Evolutionary conservation across 345 rosid species (phyloP), one percentile per base, ranked within the genome.

Genomic region (Eucalyptus polybractea): DNA sequence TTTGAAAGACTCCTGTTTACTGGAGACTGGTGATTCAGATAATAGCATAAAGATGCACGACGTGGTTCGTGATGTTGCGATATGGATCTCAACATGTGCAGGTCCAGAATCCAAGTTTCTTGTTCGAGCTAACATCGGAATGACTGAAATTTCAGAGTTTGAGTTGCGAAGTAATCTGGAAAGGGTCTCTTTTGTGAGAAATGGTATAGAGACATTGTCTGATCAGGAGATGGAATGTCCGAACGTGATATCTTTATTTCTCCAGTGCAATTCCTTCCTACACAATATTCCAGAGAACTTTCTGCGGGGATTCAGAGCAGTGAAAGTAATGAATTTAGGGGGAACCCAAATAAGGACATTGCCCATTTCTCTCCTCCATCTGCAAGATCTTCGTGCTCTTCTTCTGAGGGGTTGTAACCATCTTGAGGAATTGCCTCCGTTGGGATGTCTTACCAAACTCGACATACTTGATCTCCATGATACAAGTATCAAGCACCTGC

Each of bases 31-130:
- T 62, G 91, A 37, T 13, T 45, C 86, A 50, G 76, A 81, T n/a
- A 92, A 87, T 45, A 91, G 91, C 12, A 89, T 93, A 31, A 95
- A 91, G 89, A 93, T 95, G 95, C 95, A 95, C 86, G 93, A 90
- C 60, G 89, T 95, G 53, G 92, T 94, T 16, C 90, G 95, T 6
- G 96, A 94, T 87, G 91, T 94, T 53, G 92, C 95, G 12, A 87
- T 94, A 80, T 91, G 93, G 93, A 88, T 93, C 37, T 89, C 91
- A 88, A 90, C 47, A 22, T 10, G 83, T 22, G 15, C 83, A 87
- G 37, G 88, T 90, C 85, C 90, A 90, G 50, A 86, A 86, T 51
- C 93, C 47, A 76, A 86, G 87, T 92, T 91, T 86, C 92, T 93
- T 49, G 87, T 93, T 89, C 87, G 24, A 51, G 89, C 93, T 87